These are phyloP conservation scores for Podaxis sp. DNA, from an alignment of 768 basidiomycete species.

Conservation along the genomic window DNA sequence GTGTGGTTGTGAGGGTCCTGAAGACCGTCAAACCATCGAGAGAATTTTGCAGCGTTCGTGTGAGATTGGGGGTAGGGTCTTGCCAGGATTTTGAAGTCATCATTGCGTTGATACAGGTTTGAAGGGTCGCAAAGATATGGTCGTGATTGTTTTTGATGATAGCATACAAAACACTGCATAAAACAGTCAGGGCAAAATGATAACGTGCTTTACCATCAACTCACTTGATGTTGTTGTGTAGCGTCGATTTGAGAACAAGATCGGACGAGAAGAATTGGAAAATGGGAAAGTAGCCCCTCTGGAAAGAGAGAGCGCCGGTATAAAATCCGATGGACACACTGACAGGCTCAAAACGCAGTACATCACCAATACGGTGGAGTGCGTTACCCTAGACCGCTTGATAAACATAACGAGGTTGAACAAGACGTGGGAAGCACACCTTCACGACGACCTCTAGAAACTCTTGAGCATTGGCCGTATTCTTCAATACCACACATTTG, in stretches of 20 bases:
- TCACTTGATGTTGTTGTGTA: slow-evolving; percentile 52
- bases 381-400: slow-evolving; percentile 47
- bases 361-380: slow-evolving; percentile 47
- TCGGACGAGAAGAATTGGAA: slow-evolving; percentile 59
- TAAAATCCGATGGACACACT: slow-evolving; percentile 36
- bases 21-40: too few species aligned
- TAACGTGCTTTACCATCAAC: slow-evolving; percentile 29
- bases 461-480: slow-evolving; percentile 53
- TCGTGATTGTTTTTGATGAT: slow-evolving; percentile 46
- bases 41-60: too few species aligned
- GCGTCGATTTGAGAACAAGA: slow-evolving; percentile 56
- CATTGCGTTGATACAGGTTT: slow-evolving; percentile 36
- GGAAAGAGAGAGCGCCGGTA: slow-evolving; percentile 49
- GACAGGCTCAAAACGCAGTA: slow-evolving; percentile 47
- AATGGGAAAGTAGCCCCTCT: slow-evolving; percentile 53
- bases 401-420: slow-evolving; percentile 39
- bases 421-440: slow-evolving; percentile 23
- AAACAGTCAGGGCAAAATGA: too few species aligned
- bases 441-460: slow-evolving; percentile 23
- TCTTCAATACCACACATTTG: slow-evolving; percentile 20
- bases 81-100: slow-evolving; percentile 38
- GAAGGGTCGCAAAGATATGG: slow-evolving; percentile 38
- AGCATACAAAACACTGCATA: slow-evolving; percentile 34
- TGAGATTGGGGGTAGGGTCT: slow-evolving; percentile 18
- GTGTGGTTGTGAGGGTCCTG: too few species aligned